Evolutionary conservation across 768 basidiomycete species (phyloP).

Genomic region (Gyrodon lividus): DNA sequence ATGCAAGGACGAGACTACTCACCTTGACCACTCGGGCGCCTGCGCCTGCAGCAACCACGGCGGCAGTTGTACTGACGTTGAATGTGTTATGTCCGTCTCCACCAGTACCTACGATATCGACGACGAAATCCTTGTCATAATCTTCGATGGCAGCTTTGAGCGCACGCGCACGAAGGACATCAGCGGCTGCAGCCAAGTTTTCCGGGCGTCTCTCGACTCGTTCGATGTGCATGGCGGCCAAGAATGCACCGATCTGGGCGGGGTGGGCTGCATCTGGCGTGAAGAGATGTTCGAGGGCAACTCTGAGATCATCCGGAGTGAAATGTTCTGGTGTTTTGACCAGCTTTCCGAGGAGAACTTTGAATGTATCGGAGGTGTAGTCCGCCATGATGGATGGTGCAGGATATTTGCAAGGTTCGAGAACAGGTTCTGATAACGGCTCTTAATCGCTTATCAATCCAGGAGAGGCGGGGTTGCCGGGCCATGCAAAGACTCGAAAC

Average conservation of each 20-base stretch:
- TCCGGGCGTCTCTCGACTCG: constrained; percentile 75
- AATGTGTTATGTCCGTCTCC: constrained; percentile 96
- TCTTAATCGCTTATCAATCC: too few relatives aligned
- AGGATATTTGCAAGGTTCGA: background rate
- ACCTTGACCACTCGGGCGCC: constrained; percentile 94
- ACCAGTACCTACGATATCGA: constrained; percentile 43
- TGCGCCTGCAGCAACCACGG: constrained; percentile 90
- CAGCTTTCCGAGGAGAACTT: constrained; percentile 71
- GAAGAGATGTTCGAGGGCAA: constrained; percentile 73
- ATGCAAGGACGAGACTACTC: constrained; percentile 17
- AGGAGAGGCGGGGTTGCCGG: too few relatives aligned
- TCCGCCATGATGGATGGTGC: constrained; percentile 19
- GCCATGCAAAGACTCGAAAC: too few relatives aligned
- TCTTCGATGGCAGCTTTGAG: constrained; percentile 60
- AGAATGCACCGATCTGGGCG: constrained; percentile 84
- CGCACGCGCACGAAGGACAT: constrained; percentile 68
- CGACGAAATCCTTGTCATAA: constrained; percentile 67
- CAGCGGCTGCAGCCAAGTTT: constrained; percentile 75
- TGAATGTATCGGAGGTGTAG: constrained; percentile 60
- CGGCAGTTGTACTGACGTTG: constrained; percentile 96
- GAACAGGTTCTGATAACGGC: too few relatives aligned
- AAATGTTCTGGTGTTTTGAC: constrained; percentile 82
- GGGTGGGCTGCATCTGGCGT: constrained; percentile 62
- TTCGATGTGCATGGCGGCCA: constrained; percentile 81
- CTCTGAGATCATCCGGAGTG: constrained; percentile 67